phyloP scores from a whole-genome alignment of 2,329 filamentous ascomycete genomes.

The Monosporascus sp. region DNA sequence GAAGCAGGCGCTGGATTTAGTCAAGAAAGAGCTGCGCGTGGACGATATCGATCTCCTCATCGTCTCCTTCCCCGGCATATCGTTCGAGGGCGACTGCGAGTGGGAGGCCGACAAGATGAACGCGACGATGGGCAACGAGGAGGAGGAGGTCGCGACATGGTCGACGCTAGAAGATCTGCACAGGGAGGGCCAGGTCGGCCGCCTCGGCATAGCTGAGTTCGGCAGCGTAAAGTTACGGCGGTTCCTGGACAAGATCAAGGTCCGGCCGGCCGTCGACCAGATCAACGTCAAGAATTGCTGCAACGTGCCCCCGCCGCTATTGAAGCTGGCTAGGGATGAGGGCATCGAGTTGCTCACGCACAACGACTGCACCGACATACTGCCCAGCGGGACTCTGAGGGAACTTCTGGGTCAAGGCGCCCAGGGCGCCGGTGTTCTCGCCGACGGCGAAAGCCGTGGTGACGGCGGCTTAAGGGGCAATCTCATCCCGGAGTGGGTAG shows the following conservation, averaged over 20 bases:
- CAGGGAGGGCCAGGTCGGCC: conserved; percentile 62
- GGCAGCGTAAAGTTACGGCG: conserved; percentile 75
- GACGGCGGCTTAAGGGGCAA: conserved; percentile 64
- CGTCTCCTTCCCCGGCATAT: conserved; percentile 86
- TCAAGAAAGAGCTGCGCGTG: conserved; percentile 73
- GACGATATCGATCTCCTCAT: conserved; percentile 80
- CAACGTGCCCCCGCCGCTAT: conserved; percentile 83
- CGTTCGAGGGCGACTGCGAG: conserved; percentile 89
- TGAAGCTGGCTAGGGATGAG: conserved; percentile 75
- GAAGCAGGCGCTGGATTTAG: conserved; percentile 71
- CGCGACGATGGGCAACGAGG: conserved; percentile 57
- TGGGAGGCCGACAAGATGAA: conserved; percentile 64
- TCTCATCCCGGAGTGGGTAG: conserved; percentile 85
- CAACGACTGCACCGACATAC: conserved; percentile 86
- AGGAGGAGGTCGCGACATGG: conserved; percentile 65
- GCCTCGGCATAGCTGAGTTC: conserved; percentile 86
- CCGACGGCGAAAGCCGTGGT: conserved; percentile 46
- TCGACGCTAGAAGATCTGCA: conserved; percentile 70
- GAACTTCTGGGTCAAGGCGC: conserved; percentile 73
- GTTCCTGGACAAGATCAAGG: conserved; percentile 65
- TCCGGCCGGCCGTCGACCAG: conserved; percentile 82
- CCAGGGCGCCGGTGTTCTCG: conserved; percentile 70
- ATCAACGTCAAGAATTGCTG: conserved; percentile 97
- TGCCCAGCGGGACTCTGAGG: conserved; percentile 77
- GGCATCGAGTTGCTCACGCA: conserved; percentile 87